Base-by-base conservation (phyloP, 108 stramenopile species). In the Bacterosira constricta region DNA sequence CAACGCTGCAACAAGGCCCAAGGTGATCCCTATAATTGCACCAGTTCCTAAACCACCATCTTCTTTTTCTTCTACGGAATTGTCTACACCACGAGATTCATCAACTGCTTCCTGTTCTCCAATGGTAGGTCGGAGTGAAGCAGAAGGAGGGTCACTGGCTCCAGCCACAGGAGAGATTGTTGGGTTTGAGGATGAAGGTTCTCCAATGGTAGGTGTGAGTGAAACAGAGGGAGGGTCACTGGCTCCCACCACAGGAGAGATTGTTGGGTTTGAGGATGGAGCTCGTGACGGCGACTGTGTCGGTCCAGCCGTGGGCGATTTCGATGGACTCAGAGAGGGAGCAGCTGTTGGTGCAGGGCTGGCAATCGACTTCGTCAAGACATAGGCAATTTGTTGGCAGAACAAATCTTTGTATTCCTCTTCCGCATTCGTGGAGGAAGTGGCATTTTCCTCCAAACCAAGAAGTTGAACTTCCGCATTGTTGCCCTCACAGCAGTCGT, bases 401-500 rank as follows among this genome's bases (percentile, higher is more conserved):
- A 44, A 1, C 17, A 42, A 39, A 44, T 10, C 18, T 9, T 13
- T 34, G 23, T 60, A 60, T 44, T 60, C 59, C 23, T 39, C 59
- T 7, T 27, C 29, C 13, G 5, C 52, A 10, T 12, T 6, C 27
- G 27, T 29, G 32, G 37, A 9, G 27, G 37, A 26, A 25, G 4
- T 60, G 41, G 12, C 41, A 39, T 21, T 29, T 20, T 26, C 9
- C 23, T 38, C 36, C 36, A 60, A 37, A 39, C 59, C 59, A 12
- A n/a, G 5, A n/a, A 60, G 41, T 23, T 13, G 13, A 8, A 60
- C 18, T 26, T 36, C 59, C 21, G 36, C 59, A 5, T 44, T 35
- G 41, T 37, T 35, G 35, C 59, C 59, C 13, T 5, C 31, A 35
- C 59, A 60, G 59, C 59, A 60, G 25, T 30, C 59, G 27, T 21